Evolutionary conservation across 768 basidiomycete species (phyloP), one percentile per base, ranked within the genome.

Genomic region (Auriscalpium vulgare): DNA sequence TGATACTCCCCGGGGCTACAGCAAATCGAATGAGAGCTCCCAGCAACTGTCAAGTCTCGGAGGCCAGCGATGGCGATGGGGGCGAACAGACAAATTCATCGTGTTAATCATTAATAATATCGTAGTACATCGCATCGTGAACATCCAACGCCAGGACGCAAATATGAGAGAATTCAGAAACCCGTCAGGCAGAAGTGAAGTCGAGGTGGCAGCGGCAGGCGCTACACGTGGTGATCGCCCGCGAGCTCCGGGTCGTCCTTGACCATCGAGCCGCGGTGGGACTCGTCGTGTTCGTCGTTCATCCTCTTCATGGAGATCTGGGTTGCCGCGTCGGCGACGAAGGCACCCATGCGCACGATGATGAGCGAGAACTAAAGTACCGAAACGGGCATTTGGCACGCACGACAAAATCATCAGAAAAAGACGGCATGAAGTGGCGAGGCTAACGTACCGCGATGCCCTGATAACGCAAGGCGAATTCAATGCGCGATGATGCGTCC

Each of bases 251-350:
- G 43, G 17, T 55, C 11, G 4, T 57, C 59, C 48, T 59, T 59
- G 37, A 47, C 38, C 51, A 59, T 47, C 5, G 59, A 59, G 10
- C 56, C 59, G 11, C 36, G 1, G 0, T 47, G 16, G 17, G 59
- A 59, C n/a, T 10, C 47, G 52, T 50, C 40, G 4, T 59, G 55
- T 0, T 57, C 56, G n/a, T 50, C 49, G 3, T 35, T 44, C 49
- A 59, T 54, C 3, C 52, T 52, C 19, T 59, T 17, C 59, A 59
- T 59, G 48, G 59, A 57, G 37, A 59, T 51, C 17, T 59, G 59
- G 8, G 59, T 59, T 21, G 44, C 34, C 3, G 40, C 40, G 40
- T 57, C 56, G 11, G 23, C 37, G 1, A 44, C 49, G 9, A 23
- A 3, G 0, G 13, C 44, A 3, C 48, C 49, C n/a, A 59, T n/a